Evolutionary conservation across 192 early-diverging fungal species (phyloP), one percentile per base, ranked within the genome.

Genomic region (Gigaspora rosea): DNA sequence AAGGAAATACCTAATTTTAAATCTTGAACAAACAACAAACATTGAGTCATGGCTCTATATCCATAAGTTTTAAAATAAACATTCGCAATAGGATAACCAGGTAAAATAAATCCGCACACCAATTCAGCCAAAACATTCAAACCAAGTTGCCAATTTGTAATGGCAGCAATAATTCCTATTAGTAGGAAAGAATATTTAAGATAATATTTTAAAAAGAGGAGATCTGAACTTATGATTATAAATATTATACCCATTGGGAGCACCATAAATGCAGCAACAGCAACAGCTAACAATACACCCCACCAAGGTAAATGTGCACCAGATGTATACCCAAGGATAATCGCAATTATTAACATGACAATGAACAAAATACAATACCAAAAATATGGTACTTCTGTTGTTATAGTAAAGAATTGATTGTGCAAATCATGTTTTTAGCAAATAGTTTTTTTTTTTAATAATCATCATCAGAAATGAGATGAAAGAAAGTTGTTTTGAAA

Each of bases 1-100:
- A 27, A 11, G 15, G 33, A n/a, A 8, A 22, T 35, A 2, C 89
- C 90, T 9, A 94, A 81, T 79, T 95, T 95, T 22, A 95, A 80
- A 82, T 94, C 93, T 47, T 66, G 33, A 15, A 91, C 76, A 32
- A 96, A 89, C 27, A 84, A 86, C 33, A 96, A 78, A 52, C 89
- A 91, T 83, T 98, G 95, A 27, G 83, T 81, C 83, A 94, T 84
- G 5, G 90, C 82, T 62, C 83, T 81, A 61, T 82, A 83, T 59
- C 86, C 84, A 50, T 86, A 80, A 13, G 80, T 82, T 82, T 92
- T 92, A 85, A 91, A 92, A 10, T 80, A 80, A 59, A 90, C 85
- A 70, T 84, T 85, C n/a, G 77, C 82, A 18, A 88, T 67, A 27
- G 86, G 85, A 48, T 81, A 74, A 16, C 90, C 90, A 22, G 90